These are phyloP conservation scores for Monocercomonoides exilis DNA, from an alignment of 78 protist species.

Conservation along the genomic window DNA sequence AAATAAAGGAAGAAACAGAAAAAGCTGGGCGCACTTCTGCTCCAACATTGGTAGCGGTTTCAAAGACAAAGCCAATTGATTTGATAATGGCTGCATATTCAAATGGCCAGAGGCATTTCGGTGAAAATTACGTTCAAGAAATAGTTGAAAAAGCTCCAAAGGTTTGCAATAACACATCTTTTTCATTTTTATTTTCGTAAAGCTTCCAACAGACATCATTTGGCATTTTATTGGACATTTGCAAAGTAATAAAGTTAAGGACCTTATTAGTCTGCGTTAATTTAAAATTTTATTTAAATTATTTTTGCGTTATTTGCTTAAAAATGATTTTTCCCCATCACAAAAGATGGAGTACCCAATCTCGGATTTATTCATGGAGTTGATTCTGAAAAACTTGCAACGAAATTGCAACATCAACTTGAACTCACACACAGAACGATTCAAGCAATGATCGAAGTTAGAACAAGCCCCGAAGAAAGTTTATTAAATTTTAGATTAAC, in stretches of 20 bases:
- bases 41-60: constrained; percentile 59
- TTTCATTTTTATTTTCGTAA: not conserved
- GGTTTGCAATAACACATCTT: constrained; percentile 12
- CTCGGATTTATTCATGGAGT: not conserved
- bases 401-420: not conserved
- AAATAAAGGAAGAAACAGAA: no score
- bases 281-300: not conserved
- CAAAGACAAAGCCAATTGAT: constrained; percentile 52
- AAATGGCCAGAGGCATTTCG: constrained; percentile 53
- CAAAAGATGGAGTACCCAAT: not conserved
- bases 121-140: constrained; percentile 72
- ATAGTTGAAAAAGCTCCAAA: constrained; percentile 38
- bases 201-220: constrained; percentile 1
- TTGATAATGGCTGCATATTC: constrained; percentile 28
- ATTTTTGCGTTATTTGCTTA: not conserved
- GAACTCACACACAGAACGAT: not conserved
- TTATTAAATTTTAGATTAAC: not conserved
- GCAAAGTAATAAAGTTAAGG: constrained; percentile 18
- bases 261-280: not conserved
- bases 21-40: not conserved
- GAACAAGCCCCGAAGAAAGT: not conserved
- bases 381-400: constrained; percentile 18
- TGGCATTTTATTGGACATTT: constrained; percentile 37
- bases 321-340: no score
- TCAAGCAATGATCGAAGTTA: not conserved